Percentiles rank a stretch among this genome's conserved stretches.
These are phyloP conservation scores for Cystofilobasidium capitatum DNA, from an alignment of 768 basidiomycete species.

Conservation along the genomic window DNA sequence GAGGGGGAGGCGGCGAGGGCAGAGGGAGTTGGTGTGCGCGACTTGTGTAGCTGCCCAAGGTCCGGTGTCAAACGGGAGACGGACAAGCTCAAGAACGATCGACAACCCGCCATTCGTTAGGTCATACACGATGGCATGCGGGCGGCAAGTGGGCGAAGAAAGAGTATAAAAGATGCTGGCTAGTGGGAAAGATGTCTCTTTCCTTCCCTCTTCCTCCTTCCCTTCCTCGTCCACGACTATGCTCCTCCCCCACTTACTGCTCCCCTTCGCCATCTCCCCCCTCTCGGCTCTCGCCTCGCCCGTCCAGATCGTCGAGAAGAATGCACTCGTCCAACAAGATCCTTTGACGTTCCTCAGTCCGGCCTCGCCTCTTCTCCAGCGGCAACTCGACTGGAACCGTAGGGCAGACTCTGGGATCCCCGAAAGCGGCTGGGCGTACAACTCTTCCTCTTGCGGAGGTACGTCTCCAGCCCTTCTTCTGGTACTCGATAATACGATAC, in stretches of 20 bases:
- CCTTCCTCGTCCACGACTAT: too few relatives aligned
- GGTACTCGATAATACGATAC: too few relatives aligned
- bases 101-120: too few relatives aligned
- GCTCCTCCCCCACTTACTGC: neutral
- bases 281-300: neutral
- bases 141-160: too few relatives aligned
- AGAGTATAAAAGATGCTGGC: too few relatives aligned
- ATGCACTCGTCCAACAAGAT: neutral
- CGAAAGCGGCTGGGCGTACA: neutral
- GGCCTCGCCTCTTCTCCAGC: neutral
- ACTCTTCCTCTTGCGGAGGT: slow-evolving; percentile 8
- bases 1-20: too few relatives aligned
- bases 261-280: neutral
- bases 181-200: neutral
- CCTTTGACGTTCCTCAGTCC: neutral
- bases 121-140: too few relatives aligned
- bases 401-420: neutral
- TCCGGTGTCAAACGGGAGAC: too few relatives aligned
- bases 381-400: neutral
- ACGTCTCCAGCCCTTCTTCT: neutral
- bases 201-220: neutral
- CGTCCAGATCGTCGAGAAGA: too few relatives aligned
- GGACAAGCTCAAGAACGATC: too few relatives aligned
- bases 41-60: too few relatives aligned
- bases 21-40: too few relatives aligned